A percentile compares a stretch with the other conserved stretches of the same genome.
Conservation (phyloP, 176 grass and related monocot species). For the Urochloa ruziziensis region DNA sequence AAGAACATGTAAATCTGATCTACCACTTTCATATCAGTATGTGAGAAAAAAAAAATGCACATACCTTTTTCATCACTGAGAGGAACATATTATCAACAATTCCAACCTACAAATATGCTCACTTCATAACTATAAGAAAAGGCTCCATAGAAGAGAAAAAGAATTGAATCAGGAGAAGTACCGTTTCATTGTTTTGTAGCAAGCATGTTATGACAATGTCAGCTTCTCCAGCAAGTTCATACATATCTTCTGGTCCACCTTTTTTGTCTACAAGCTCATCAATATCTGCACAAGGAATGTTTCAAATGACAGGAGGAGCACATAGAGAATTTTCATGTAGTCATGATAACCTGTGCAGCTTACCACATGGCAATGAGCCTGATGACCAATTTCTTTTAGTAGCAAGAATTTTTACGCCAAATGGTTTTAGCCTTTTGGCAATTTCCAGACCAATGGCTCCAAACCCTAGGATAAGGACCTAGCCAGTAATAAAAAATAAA, state of each 20-base stretch:
- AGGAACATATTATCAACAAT: slow-evolving; percentile 78
- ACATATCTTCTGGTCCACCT: slow-evolving; percentile 65
- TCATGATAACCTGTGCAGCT: neutral
- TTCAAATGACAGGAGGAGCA: slow-evolving; percentile 20
- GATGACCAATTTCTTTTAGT: slow-evolving; percentile 84
- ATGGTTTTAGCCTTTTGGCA: slow-evolving; percentile 75
- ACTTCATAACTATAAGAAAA: slow-evolving; percentile 14
- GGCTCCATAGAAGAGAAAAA: neutral
- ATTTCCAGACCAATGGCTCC: slow-evolving; percentile 79
- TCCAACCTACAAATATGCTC: slow-evolving; percentile 58
- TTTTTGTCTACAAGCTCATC: slow-evolving; percentile 61
- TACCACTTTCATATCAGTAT: neutral
- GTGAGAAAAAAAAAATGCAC: neutral
- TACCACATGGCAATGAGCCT: slow-evolving; percentile 50
- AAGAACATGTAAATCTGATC: slow-evolving; percentile 6
- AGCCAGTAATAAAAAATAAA: slow-evolving; percentile 31
- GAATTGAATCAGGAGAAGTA: slow-evolving; percentile 17
- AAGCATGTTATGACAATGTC: slow-evolving; percentile 88
- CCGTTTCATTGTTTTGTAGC: slow-evolving; percentile 62
- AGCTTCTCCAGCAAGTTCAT: slow-evolving; percentile 71
- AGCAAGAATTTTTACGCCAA: slow-evolving; percentile 90
- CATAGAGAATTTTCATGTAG: neutral
- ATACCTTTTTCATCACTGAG: slow-evolving; percentile 75
- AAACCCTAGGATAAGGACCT: slow-evolving; percentile 87
- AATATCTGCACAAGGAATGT: slow-evolving; percentile 45